phyloP scores from a whole-genome alignment of 75 land plant species.

The Sequoiadendron giganteum region DNA sequence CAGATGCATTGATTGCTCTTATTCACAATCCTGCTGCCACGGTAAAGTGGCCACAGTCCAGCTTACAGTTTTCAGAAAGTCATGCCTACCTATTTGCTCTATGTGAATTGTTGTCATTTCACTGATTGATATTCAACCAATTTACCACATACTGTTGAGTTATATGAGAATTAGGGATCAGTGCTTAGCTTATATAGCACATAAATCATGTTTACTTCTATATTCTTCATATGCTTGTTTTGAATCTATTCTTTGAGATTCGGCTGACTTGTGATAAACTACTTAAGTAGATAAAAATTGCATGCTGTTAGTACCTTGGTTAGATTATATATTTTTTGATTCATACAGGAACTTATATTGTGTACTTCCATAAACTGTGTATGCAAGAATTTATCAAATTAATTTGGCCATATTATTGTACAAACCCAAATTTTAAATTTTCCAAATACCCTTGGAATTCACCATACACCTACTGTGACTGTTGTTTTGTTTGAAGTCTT shows the following conservation, averaged over 20 bases:
- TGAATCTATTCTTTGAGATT: background rate
- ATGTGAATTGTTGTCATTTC: background rate
- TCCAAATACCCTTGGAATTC: background rate
- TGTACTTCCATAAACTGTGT: background rate
- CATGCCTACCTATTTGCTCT: background rate
- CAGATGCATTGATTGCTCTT: slow-evolving; percentile 85
- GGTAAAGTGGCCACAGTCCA: slow-evolving; percentile 33
- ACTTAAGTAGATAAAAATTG: background rate
- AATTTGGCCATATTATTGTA: too few relatives aligned
- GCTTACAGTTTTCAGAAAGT: background rate
- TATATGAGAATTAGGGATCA: background rate
- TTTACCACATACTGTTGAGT: background rate
- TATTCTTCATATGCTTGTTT: background rate
- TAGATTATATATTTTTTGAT: background rate
- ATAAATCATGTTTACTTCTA: background rate
- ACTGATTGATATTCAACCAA: background rate
- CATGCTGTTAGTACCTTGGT: background rate
- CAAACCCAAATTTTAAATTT: background rate
- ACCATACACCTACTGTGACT: too few relatives aligned
- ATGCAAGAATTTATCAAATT: background rate
- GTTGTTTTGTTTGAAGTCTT: too few relatives aligned
- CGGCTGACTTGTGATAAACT: background rate
- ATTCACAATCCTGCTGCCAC: slow-evolving; percentile 93
- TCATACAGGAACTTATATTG: background rate
- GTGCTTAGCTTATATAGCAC: background rate